These are phyloP conservation scores for Murraya koenigii DNA, from an alignment of 345 rosid genomes.

Conservation along the genomic window DNA sequence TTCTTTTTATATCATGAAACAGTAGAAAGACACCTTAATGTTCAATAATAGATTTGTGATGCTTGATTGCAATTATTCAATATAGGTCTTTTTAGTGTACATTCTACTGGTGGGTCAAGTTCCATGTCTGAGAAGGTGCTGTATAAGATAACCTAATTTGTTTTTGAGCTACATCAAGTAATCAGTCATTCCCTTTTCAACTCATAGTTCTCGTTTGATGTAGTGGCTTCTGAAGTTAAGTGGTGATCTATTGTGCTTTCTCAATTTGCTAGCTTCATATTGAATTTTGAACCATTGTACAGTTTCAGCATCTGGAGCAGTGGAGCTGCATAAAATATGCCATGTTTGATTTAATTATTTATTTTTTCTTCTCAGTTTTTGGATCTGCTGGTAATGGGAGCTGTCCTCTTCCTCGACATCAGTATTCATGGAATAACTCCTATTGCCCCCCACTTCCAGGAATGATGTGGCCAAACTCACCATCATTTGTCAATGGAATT, in stretches of 20 bases:
- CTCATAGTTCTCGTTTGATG: background rate
- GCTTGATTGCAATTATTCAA: background rate
- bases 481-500: constrained; percentile 45
- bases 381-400: constrained; percentile 40
- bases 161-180: background rate
- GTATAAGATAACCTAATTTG: background rate
- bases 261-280: constrained; percentile 8
- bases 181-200: constrained; percentile 13
- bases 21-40: background rate
- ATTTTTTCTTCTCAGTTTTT: constrained; percentile 34
- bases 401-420: constrained; percentile 37
- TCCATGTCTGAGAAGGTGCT: background rate
- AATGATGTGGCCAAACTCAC: constrained; percentile 60
- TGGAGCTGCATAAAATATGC: background rate
- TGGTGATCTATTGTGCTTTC: constrained; percentile 5
- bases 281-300: background rate
- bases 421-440: constrained; percentile 42
- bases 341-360: constrained; percentile 5
- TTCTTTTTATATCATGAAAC: background rate
- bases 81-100: background rate
- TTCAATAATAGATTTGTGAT: background rate
- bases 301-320: background rate
- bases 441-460: constrained; percentile 40
- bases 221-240: background rate
- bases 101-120: background rate